Evolutionary conservation across 2,329 filamentous ascomycete genomes (phyloP).

Genomic region (Stagonosporopsis tanaceti): DNA sequence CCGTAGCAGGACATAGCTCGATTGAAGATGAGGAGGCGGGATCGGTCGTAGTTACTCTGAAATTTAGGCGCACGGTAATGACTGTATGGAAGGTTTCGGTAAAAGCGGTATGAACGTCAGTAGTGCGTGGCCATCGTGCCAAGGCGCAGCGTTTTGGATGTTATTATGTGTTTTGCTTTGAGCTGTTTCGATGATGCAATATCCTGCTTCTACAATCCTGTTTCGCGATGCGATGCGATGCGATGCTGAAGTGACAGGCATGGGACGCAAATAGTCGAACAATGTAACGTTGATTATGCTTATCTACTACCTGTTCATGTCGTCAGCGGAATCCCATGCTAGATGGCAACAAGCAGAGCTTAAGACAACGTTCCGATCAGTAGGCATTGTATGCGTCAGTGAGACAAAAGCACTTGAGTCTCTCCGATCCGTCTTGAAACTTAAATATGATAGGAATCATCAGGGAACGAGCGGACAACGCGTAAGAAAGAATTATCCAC

Average conservation of each 20-base stretch:
- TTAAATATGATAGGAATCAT: constrained; percentile 39
- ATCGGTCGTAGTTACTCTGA: not conserved
- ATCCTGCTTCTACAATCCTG: not conserved
- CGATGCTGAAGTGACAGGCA: not conserved
- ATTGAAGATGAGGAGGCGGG: not conserved
- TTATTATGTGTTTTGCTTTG: constrained; percentile 3
- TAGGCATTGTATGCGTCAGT: constrained; percentile 30
- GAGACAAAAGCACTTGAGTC: constrained; percentile 38
- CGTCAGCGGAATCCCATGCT: not conserved
- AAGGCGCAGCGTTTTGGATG: not conserved
- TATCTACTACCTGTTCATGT: constrained; percentile 10
- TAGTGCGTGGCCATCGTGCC: not conserved
- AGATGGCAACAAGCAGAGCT: not conserved
- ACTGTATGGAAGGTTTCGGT: not conserved
- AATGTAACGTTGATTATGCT: constrained; percentile 6
- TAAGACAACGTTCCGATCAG: not conserved
- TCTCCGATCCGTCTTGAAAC: constrained; percentile 51
- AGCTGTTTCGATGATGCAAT: not conserved
- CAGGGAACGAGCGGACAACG: constrained; percentile 8
- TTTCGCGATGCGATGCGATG: not conserved
- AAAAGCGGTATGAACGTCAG: not conserved
- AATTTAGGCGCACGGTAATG: constrained; percentile 11
- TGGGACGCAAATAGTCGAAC: not conserved
- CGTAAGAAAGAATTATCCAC: not conserved
- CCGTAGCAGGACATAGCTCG: not conserved